phyloP scores from a whole-genome alignment of 2,329 filamentous ascomycete genomes.

The Phialophora expanda region DNA sequence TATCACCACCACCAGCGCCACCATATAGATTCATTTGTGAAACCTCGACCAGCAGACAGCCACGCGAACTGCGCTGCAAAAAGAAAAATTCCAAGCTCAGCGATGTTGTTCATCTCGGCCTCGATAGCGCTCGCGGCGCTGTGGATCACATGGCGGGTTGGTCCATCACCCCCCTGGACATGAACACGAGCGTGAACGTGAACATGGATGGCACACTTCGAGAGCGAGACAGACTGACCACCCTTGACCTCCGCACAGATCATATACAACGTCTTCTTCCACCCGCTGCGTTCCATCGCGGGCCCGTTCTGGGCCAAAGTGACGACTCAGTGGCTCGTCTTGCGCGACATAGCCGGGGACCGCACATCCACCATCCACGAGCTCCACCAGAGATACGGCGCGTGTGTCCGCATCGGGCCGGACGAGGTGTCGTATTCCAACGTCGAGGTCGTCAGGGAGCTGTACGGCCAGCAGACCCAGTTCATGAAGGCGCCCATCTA shows the following conservation, averaged over 20 bases:
- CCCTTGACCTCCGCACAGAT: not conserved
- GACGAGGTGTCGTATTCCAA: constrained; percentile 69
- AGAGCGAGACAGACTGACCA: no score
- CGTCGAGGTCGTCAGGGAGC: constrained; percentile 65
- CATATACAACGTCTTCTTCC: constrained; percentile 23
- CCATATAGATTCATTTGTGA: no score
- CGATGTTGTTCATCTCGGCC: no score
- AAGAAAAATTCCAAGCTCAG: no score
- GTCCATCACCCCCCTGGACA: no score
- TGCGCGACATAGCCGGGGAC: constrained; percentile 6
- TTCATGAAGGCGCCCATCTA: constrained; percentile 31
- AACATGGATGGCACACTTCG: no score
- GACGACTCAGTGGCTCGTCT: constrained; percentile 38
- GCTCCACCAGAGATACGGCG: constrained; percentile 63
- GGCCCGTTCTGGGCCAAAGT: constrained; percentile 82
- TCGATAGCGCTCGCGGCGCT: no score
- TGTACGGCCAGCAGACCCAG: constrained; percentile 59
- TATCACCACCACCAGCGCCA: no score
- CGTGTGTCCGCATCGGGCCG: constrained; percentile 68
- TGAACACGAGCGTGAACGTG: no score
- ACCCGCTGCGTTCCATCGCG: constrained; percentile 76
- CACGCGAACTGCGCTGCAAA: no score
- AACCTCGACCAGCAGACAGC: no score
- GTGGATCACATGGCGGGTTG: no score
- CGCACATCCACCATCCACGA: constrained; percentile 39